Conservation (phyloP, 2,329 filamentous ascomycete species). For the Hypoxylon sp. region DNA sequence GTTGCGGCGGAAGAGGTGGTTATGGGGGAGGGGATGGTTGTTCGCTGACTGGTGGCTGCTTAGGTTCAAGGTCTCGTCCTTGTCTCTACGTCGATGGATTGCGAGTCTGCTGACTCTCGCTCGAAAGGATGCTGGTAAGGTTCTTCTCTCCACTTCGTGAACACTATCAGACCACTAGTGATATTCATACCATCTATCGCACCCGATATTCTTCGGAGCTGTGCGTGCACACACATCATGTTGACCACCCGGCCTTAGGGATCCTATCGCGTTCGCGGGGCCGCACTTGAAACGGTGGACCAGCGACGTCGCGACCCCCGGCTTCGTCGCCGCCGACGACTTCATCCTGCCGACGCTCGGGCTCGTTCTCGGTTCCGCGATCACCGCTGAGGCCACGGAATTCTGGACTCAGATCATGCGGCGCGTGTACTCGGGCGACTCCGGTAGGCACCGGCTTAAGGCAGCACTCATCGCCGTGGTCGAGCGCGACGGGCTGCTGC, state of each 20-base stretch:
- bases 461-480: constrained; percentile 55
- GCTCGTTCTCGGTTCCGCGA: constrained; percentile 56
- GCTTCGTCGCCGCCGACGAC: constrained; percentile 57
- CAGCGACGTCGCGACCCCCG: constrained; percentile 49
- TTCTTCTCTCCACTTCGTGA: background rate
- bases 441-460: constrained; percentile 57
- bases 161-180: too few relatives aligned
- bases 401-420: constrained; percentile 58
- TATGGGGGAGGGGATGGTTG: background rate
- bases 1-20: background rate
- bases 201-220: too few relatives aligned
- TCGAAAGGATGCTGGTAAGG: constrained; percentile 55
- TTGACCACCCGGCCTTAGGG: constrained; percentile 39
- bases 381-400: constrained; percentile 46
- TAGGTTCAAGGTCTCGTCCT: constrained; percentile 58
- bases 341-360: constrained; percentile 56
- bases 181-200: too few relatives aligned
- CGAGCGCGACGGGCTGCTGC: constrained; percentile 57
- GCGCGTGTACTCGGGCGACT: constrained; percentile 57
- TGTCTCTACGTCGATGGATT: constrained; percentile 62
- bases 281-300: constrained; percentile 55
- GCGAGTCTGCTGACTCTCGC: constrained; percentile 56
- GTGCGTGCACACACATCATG: too few relatives aligned
- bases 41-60: background rate
- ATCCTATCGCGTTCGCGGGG: constrained; percentile 52